Percentiles rank a stretch among this genome's conserved stretches.
Evolutionary conservation across 2,329 filamentous ascomycete species (phyloP).

Genomic region (Sordariomycetes sp.): DNA sequence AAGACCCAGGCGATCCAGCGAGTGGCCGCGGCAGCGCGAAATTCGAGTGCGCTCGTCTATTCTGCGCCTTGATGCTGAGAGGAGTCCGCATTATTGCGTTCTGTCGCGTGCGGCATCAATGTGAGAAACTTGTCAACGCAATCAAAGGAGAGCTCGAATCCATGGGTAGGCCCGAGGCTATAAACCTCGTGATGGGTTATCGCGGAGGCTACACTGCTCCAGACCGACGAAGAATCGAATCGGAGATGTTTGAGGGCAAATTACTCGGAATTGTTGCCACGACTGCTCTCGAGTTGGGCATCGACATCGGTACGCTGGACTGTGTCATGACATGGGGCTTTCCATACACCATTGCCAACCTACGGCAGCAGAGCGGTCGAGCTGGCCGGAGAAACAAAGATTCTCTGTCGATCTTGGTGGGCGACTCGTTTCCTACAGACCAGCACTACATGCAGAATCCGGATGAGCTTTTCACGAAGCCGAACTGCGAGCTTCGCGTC

Average conservation of each 20-base stretch:
- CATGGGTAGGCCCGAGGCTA: conserved; percentile 66
- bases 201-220: conserved; percentile 90
- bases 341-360: conserved; percentile 88
- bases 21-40: conserved; percentile 79
- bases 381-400: conserved; percentile 90
- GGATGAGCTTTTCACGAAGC: conserved; percentile 84
- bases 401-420: conserved; percentile 81
- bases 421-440: conserved; percentile 82
- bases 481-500: conserved; percentile 81
- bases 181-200: conserved; percentile 84
- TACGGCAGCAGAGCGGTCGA: conserved; percentile 88
- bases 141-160: conserved; percentile 68
- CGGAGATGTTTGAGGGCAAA: conserved; percentile 94
- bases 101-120: conserved; percentile 78
- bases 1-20: conserved; percentile 76
- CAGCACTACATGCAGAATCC: conserved; percentile 98
- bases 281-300: conserved; percentile 83
- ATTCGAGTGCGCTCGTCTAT: conserved; percentile 78
- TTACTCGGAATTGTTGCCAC: conserved; percentile 90
- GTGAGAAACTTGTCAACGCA: conserved; percentile 73
- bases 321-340: conserved; percentile 92
- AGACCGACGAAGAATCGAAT: conserved; percentile 80
- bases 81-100: conserved; percentile 92
- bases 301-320: conserved; percentile 91
- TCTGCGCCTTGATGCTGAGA: conserved; percentile 80